Percentiles rank a stretch among this genome's conserved stretches.
Evolutionary conservation across 2,329 filamentous ascomycete species (phyloP).

Genomic region (Fusarium nygamai): DNA sequence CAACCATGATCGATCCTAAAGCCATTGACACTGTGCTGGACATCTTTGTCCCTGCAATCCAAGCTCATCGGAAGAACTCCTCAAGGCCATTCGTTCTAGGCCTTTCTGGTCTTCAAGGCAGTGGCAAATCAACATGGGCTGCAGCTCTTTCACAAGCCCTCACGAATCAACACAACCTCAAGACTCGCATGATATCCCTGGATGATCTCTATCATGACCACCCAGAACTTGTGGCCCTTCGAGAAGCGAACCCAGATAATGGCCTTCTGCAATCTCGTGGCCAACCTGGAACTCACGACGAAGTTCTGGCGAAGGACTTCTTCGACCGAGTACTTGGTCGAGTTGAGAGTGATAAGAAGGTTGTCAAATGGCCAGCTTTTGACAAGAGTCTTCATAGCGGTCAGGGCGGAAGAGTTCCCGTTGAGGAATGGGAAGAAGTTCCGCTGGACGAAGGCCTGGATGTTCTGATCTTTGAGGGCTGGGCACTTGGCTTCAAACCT

Average conservation of each 20-base stretch:
- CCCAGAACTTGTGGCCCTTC: slow-evolving; percentile 26
- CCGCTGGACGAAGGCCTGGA: slow-evolving; percentile 14
- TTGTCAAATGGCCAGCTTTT: slow-evolving; percentile 35
- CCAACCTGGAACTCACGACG: slow-evolving; percentile 39
- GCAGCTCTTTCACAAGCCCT: slow-evolving; percentile 30
- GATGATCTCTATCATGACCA: slow-evolving; percentile 38
- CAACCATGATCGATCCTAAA: slow-evolving; percentile 35
- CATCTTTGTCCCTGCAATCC: slow-evolving; percentile 28
- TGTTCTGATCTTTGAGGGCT: slow-evolving; percentile 41
- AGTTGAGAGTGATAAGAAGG: not conserved
- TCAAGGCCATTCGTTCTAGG: slow-evolving; percentile 34
- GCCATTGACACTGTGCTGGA: slow-evolving; percentile 33
- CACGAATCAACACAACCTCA: slow-evolving; percentile 22
- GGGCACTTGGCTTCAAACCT: slow-evolving; percentile 38
- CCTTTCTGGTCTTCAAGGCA: slow-evolving; percentile 40
- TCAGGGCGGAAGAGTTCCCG: slow-evolving; percentile 32
- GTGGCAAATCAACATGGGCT: slow-evolving; percentile 43
- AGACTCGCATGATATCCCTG: slow-evolving; percentile 29
- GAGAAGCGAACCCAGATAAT: slow-evolving; percentile 31
- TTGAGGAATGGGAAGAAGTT: slow-evolving; percentile 31
- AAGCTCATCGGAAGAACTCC: slow-evolving; percentile 14
- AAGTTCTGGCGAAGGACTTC: slow-evolving; percentile 17
- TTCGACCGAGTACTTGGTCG: slow-evolving; percentile 12
- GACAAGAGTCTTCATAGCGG: slow-evolving; percentile 38
- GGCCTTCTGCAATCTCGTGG: slow-evolving; percentile 32